Conservation (phyloP, 352 stramenopile species). For the Pythium insidiosum region DNA sequence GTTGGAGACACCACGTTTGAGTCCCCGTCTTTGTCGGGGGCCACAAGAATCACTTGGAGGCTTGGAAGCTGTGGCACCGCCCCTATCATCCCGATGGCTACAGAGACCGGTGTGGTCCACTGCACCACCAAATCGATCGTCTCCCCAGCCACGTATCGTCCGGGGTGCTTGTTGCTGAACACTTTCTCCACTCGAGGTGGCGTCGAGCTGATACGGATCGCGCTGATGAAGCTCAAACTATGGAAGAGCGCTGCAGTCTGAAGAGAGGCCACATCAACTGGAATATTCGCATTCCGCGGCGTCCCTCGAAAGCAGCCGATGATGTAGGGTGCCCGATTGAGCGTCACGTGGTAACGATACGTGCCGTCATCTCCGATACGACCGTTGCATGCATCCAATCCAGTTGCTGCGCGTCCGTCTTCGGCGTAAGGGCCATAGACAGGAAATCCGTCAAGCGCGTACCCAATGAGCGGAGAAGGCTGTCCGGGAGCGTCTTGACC, state of each 20-base stretch:
- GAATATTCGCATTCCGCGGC: conserved; percentile 6
- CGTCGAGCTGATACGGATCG: conserved; percentile 40
- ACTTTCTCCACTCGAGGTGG: conserved; percentile 29
- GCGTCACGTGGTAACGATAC: conserved; percentile 64
- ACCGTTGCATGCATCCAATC: conserved; percentile 66
- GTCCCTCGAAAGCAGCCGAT: conserved; percentile 55
- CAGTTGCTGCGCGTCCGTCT: conserved; percentile 27
- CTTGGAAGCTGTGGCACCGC: conserved; percentile 21
- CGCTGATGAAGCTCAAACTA: conserved; percentile 50
- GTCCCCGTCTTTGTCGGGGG: too few species aligned
- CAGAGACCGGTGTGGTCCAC: conserved; percentile 40
- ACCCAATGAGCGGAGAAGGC: conserved; percentile 56
- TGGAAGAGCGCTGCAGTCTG: too few species aligned
- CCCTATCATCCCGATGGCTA: conserved; percentile 23
- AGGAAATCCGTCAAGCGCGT: conserved; percentile 68
- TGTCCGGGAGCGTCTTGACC: conserved; percentile 7
- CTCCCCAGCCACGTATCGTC: conserved; percentile 46
- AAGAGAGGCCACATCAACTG: too few species aligned
- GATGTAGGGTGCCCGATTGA: conserved; percentile 32
- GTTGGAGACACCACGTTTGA: too few species aligned
- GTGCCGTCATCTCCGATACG: conserved; percentile 47
- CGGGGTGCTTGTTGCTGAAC: conserved; percentile 52
- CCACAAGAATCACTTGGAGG: too few species aligned
- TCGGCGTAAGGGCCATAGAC: conserved; percentile 55
- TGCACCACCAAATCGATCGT: conserved; percentile 52